These are phyloP conservation scores for Nemania sp. DNA, from an alignment of 2,329 filamentous ascomycete genomes.

Conservation along the genomic window DNA sequence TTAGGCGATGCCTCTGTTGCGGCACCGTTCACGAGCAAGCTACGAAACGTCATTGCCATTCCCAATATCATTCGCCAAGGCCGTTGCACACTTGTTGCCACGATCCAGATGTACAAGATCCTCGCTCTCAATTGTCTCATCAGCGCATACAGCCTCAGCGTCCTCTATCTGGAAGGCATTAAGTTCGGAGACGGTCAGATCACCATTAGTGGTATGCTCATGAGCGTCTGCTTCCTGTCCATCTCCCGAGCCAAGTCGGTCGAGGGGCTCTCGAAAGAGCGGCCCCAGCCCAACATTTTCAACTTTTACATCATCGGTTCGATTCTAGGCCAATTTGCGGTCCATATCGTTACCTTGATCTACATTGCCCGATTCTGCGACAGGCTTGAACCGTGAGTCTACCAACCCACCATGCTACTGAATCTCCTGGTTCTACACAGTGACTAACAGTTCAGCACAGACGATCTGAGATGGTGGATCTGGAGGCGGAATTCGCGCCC, in stretches of 20 bases:
- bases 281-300: constrained; percentile 98
- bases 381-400: constrained; percentile 76
- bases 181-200: constrained; percentile 99
- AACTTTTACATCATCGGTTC: constrained; percentile 99
- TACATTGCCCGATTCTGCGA: constrained; percentile 93
- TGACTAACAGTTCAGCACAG: constrained; percentile 37
- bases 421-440: neutral
- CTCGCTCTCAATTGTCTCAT: constrained; percentile 97
- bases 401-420: neutral
- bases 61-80: constrained; percentile 98
- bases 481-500: constrained; percentile 92
- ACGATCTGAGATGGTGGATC: constrained; percentile 69
- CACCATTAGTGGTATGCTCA: constrained; percentile 98
- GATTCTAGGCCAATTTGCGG: constrained; percentile 93
- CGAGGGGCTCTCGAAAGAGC: constrained; percentile 92
- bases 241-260: constrained; percentile 98
- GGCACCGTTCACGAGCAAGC: constrained; percentile 95
- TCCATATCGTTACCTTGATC: constrained; percentile 92
- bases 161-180: constrained; percentile 96
- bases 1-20: constrained; percentile 96
- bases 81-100: constrained; percentile 94
- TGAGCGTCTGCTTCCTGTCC: constrained; percentile 98
- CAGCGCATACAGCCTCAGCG: constrained; percentile 94
- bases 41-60: constrained; percentile 94
- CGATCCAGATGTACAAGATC: constrained; percentile 99